phyloP scores from a whole-genome alignment of 352 stramenopile species.

The Phytophthora litchii region DNA sequence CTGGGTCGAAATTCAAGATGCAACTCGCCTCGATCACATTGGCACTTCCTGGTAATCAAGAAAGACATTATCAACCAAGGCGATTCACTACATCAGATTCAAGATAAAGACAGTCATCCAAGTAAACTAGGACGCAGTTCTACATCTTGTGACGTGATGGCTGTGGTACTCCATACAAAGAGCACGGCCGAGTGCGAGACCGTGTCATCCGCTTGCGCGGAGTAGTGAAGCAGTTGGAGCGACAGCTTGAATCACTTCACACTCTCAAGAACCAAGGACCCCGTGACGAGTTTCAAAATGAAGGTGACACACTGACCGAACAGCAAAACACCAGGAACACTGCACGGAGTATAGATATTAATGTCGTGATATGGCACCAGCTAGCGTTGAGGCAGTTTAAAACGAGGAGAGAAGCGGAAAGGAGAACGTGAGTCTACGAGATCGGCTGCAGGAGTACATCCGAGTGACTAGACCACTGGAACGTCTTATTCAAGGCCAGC shows the following conservation, averaged over 20 bases:
- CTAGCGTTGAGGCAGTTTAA: constrained; percentile 12
- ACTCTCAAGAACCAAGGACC: background rate
- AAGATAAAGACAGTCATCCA: background rate
- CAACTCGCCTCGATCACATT: background rate
- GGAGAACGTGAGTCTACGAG: constrained; percentile 34
- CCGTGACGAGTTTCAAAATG: background rate
- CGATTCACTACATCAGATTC: background rate
- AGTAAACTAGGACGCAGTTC: background rate
- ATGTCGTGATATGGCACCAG: constrained; percentile 13
- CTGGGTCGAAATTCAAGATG: background rate
- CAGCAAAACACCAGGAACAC: too few species aligned
- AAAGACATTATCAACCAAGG: background rate
- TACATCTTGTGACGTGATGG: background rate
- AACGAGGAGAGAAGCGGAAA: constrained; percentile 26
- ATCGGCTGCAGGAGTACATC: constrained; percentile 42
- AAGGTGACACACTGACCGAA: background rate
- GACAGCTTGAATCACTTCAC: constrained; percentile 13
- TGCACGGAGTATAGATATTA: background rate
- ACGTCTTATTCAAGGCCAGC: constrained; percentile 11
- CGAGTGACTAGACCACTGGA: constrained; percentile 35
- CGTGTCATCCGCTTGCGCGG: constrained; percentile 29
- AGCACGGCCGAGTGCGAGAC: constrained; percentile 31
- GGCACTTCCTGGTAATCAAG: background rate
- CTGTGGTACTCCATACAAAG: background rate
- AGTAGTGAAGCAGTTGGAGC: constrained; percentile 24